Percentiles rank a stretch among this genome's conserved stretches.
Conservation (phyloP, 805 yeast species). For the Scheffersomyces lignosus region DNA sequence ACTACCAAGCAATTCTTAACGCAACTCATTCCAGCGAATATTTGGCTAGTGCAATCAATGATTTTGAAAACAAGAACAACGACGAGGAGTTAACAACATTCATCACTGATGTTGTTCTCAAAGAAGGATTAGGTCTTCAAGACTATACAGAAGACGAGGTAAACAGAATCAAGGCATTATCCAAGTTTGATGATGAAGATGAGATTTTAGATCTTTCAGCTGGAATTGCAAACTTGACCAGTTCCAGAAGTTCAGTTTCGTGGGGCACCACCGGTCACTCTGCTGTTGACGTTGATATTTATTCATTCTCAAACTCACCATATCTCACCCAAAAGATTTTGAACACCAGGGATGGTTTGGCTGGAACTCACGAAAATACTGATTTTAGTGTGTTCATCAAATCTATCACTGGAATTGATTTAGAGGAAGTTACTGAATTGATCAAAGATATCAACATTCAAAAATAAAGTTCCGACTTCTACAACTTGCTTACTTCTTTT, state of each 20-base stretch:
- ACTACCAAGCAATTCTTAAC: constrained; percentile 65
- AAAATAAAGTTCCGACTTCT: no score
- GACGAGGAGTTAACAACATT: constrained; percentile 35
- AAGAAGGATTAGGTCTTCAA: constrained; percentile 59
- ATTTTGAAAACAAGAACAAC: constrained; percentile 22
- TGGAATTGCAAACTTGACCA: constrained; percentile 51
- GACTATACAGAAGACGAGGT: constrained; percentile 56
- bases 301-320: constrained; percentile 64
- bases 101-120: constrained; percentile 52
- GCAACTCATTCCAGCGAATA: constrained; percentile 77
- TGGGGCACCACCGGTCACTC: constrained; percentile 96
- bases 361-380: constrained; percentile 81
- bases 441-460: constrained; percentile 50
- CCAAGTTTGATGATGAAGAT: constrained; percentile 22
- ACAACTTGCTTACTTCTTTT: no score
- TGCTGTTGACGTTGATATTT: constrained; percentile 90
- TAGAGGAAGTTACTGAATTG: constrained; percentile 47
- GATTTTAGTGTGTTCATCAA: constrained; percentile 78
- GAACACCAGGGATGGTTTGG: constrained; percentile 40
- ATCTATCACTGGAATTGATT: constrained; percentile 46
- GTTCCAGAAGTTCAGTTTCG: constrained; percentile 77
- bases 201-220: constrained; percentile 53
- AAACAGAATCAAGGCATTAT: constrained; percentile 13
- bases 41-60: constrained; percentile 47
- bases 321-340: constrained; percentile 37